Percentiles rank a stretch among this genome's conserved stretches.
Evolutionary conservation across 1,284 basidiomycete genomes (phyloP).

Genomic region (Cutaneotrichosporon spelunceum): DNA sequence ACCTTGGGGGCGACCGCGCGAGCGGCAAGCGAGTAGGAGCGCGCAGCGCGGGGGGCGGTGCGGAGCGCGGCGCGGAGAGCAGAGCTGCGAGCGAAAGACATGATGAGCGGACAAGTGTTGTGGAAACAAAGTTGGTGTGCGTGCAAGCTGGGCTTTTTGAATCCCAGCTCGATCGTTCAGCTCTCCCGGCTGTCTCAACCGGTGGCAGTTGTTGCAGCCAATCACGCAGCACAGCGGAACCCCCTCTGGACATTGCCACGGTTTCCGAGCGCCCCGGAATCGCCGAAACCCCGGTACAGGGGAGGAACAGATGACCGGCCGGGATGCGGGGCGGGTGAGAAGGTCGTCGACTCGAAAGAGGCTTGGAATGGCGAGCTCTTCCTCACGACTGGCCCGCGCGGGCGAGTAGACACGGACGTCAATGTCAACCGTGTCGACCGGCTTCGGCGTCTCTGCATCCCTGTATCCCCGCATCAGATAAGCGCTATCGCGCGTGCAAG

Average conservation of each 20-base stretch:
- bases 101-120: conserved; percentile 24
- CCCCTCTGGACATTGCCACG: neutral
- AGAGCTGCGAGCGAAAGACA: conserved; percentile 48
- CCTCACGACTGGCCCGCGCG: neutral
- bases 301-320: conserved; percentile 3
- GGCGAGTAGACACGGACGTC: conserved; percentile 7
- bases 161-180: neutral
- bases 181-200: conserved; percentile 1
- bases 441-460: neutral
- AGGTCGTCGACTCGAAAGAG: neutral
- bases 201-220: conserved; percentile 20
- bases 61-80: conserved; percentile 54
- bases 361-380: neutral
- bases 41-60: conserved; percentile 42
- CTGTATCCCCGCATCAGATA: too few relatives aligned
- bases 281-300: conserved; percentile 4
- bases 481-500: too few relatives aligned
- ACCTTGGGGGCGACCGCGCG: conserved; percentile 53
- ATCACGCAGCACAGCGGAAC: neutral
- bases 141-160: neutral
- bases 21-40: conserved; percentile 68
- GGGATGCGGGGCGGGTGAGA: conserved; percentile 7
- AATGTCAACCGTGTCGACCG: neutral
- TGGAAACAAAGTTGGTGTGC: conserved; percentile 22
- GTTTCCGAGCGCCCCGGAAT: neutral